Conservation (phyloP, 2,329 filamentous ascomycete species). For the Massarina eburnea region DNA sequence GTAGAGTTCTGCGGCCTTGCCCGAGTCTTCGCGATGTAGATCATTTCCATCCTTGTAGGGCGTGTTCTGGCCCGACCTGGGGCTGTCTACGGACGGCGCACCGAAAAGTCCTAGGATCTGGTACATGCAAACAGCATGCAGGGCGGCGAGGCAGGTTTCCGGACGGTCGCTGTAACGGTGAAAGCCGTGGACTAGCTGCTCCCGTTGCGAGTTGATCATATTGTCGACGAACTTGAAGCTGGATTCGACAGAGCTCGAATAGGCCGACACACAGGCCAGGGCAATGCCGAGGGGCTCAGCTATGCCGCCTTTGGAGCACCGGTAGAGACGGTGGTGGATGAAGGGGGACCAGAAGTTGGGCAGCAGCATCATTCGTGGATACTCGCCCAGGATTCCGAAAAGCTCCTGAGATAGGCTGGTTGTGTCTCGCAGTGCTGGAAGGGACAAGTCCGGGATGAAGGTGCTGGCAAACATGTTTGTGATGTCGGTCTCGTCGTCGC, state of each 20-base stretch:
- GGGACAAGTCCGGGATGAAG: neutral
- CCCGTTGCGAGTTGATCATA: neutral
- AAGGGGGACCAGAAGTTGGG: neutral
- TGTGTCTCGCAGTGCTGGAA: neutral
- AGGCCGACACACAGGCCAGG: neutral
- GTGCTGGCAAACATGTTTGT: neutral
- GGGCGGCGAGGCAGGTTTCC: neutral
- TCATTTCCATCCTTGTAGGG: neutral
- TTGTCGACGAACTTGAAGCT: neutral
- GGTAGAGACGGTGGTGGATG: neutral
- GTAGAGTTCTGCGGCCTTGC: neutral
- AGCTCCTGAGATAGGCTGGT: neutral
- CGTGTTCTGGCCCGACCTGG: neutral
- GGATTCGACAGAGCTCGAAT: neutral
- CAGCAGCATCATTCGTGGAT: neutral
- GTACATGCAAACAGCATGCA: constrained; percentile 1
- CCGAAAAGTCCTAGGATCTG: neutral
- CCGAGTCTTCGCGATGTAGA: neutral
- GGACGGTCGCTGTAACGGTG: neutral
- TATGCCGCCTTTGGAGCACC: neutral
- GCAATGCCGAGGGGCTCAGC: neutral
- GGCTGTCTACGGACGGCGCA: neutral
- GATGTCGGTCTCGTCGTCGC: neutral
- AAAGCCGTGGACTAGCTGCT: neutral
- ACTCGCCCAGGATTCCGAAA: neutral